Conservation (phyloP, 2,329 filamentous ascomycete genomes). For the Pseudogymnoascus pannorum region DNA sequence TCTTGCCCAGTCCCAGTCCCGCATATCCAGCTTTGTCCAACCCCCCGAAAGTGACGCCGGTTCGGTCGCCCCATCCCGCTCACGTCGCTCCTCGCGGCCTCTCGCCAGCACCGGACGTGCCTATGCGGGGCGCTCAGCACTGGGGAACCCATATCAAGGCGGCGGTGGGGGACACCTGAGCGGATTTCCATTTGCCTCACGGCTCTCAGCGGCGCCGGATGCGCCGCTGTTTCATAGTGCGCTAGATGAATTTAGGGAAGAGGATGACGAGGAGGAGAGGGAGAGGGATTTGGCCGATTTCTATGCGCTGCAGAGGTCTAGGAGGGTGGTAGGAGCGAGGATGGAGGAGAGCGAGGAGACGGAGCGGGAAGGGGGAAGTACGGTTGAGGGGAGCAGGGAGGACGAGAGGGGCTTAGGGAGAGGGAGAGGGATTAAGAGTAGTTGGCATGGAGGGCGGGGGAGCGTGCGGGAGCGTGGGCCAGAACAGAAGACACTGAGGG, state of each 20-base stretch:
- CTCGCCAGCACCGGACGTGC: background rate
- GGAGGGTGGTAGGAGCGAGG: constrained; percentile 79
- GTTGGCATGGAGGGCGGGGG: constrained; percentile 47
- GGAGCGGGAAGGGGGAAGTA: constrained; percentile 55
- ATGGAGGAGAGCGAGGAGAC: constrained; percentile 80
- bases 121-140: constrained; percentile 23
- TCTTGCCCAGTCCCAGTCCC: constrained; percentile 91
- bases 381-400: constrained; percentile 28
- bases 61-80: background rate
- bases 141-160: constrained; percentile 73
- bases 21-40: constrained; percentile 66
- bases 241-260: constrained; percentile 82
- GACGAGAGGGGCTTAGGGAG: constrained; percentile 35
- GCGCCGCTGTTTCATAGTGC: constrained; percentile 93
- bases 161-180: constrained; percentile 58
- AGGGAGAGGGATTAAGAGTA: constrained; percentile 49
- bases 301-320: constrained; percentile 82
- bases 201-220: constrained; percentile 63
- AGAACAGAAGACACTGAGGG: constrained; percentile 27
- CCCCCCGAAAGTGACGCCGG: constrained; percentile 40
- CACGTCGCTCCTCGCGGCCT: constrained; percentile 17
- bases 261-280: constrained; percentile 86
- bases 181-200: constrained; percentile 72
- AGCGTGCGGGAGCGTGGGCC: constrained; percentile 24
- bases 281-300: constrained; percentile 90